phyloP scores from a whole-genome alignment of 2,329 filamentous ascomycete species.

The Colletotrichum melonis region DNA sequence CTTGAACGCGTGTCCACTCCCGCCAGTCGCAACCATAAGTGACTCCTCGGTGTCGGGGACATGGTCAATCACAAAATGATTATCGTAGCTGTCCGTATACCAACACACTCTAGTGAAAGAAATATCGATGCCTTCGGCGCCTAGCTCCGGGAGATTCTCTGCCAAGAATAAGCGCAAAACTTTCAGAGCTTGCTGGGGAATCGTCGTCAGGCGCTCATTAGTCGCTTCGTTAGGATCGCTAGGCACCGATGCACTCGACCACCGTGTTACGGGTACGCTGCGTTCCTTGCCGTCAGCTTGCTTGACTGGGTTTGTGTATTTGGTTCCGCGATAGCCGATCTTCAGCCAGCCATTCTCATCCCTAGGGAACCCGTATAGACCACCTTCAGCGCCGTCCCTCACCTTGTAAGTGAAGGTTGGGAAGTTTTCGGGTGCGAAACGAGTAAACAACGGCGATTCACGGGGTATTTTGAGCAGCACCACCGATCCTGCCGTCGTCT shows the following conservation, averaged over 20 bases:
- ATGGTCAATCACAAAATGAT: constrained; percentile 58
- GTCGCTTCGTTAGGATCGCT: constrained; percentile 13
- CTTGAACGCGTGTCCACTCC: constrained; percentile 72
- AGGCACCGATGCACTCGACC: constrained; percentile 36
- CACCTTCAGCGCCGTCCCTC: constrained; percentile 38
- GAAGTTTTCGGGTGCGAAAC: constrained; percentile 35
- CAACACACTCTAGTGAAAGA: constrained; percentile 63
- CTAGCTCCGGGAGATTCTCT: constrained; percentile 56
- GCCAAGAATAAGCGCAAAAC: constrained; percentile 47
- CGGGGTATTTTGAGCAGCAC: constrained; percentile 34
- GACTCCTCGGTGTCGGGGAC: constrained; percentile 48
- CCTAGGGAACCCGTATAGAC: constrained; percentile 43
- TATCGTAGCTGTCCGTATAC: constrained; percentile 68
- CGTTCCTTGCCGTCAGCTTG: constrained; percentile 48
- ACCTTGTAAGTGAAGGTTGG: constrained; percentile 38
- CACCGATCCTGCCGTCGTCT: constrained; percentile 38
- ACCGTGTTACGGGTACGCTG: constrained; percentile 53
- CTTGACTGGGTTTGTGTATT: constrained; percentile 51
- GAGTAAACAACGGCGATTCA: constrained; percentile 22
- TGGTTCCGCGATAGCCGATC: constrained; percentile 44
- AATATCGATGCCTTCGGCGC: constrained; percentile 45
- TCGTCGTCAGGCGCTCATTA: constrained; percentile 32
- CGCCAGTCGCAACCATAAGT: constrained; percentile 70
- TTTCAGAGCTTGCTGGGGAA: constrained; percentile 39
- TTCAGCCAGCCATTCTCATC: constrained; percentile 41